phyloP scores from a whole-genome alignment of 768 basidiomycete genomes.

The Mrakia blollopis region DNA sequence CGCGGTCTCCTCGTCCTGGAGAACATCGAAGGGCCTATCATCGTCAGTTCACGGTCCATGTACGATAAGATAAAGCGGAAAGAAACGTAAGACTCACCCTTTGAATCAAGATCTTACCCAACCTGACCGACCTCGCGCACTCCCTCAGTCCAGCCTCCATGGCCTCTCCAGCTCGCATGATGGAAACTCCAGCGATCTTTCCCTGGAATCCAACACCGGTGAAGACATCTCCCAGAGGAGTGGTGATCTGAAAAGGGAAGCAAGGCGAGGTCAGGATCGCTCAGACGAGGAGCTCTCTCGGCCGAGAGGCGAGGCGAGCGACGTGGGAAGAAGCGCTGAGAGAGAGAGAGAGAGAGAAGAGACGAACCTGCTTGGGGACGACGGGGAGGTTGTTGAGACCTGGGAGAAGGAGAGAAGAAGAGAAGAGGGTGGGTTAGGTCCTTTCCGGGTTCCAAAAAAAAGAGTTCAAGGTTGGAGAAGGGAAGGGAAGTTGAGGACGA shows the following conservation, averaged over 20 bases:
- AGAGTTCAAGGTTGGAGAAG: too few relatives aligned
- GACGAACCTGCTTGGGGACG: conserved; percentile 50
- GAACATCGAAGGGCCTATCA: not conserved
- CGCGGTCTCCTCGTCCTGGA: conserved; percentile 88
- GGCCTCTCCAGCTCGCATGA: conserved; percentile 54
- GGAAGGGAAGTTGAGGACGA: conserved; percentile 25
- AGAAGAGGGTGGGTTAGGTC: not conserved
- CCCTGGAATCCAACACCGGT: conserved; percentile 93
- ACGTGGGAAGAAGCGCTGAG: too few relatives aligned
- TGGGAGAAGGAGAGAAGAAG: conserved; percentile 49
- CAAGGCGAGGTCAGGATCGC: conserved; percentile 48
- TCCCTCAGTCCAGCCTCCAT: conserved; percentile 97
- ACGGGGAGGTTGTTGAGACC: conserved; percentile 85
- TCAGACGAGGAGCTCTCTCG: conserved; percentile 65
- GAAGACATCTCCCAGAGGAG: conserved; percentile 65
- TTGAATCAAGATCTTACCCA: conserved; percentile 98
- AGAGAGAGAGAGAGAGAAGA: not conserved
- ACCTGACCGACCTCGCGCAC: conserved; percentile 81
- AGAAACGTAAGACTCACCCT: conserved; percentile 53
- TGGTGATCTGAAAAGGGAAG: conserved; percentile 27
- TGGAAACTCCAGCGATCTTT: conserved; percentile 93
- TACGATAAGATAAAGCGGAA: too few relatives aligned
- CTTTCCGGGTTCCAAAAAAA: not conserved
- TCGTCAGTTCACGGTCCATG: not conserved
- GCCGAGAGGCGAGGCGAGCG: not conserved